These are phyloP conservation scores for Hemileia vastatrix DNA, from an alignment of 1,284 basidiomycete genomes.

Conservation along the genomic window DNA sequence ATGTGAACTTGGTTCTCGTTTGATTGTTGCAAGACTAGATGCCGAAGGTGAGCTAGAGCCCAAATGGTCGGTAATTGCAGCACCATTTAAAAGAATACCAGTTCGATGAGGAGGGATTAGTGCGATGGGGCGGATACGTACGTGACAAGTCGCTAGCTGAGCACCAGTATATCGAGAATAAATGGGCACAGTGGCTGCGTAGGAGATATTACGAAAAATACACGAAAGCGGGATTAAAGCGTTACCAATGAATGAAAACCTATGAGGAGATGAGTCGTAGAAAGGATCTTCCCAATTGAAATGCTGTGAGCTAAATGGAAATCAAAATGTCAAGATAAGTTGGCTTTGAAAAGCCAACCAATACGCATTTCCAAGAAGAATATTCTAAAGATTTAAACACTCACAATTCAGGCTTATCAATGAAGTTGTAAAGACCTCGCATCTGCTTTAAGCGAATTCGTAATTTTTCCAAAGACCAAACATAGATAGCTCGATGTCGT, in stretches of 20 bases:
- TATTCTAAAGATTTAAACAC: background rate
- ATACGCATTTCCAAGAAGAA: background rate
- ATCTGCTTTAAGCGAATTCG: constrained; percentile 81
- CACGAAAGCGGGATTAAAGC: constrained; percentile 72
- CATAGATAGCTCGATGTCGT: constrained; percentile 70
- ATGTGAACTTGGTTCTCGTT: too few relatives aligned
- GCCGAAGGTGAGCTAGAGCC: constrained; percentile 66
- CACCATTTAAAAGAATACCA: constrained; percentile 47
- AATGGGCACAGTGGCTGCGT: constrained; percentile 65
- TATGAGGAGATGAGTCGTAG: constrained; percentile 70
- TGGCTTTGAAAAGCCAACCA: too few relatives aligned
- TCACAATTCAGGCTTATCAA: constrained; percentile 68
- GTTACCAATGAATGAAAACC: constrained; percentile 84
- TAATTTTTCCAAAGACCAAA: constrained; percentile 81
- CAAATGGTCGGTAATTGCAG: constrained; percentile 57
- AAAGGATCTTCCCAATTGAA: constrained; percentile 89
- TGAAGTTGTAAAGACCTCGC: constrained; percentile 85
- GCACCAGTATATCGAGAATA: constrained; percentile 85
- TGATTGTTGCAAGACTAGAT: constrained; percentile 13
- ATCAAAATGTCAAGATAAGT: too few relatives aligned
- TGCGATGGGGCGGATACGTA: constrained; percentile 57
- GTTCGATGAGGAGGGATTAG: constrained; percentile 37
- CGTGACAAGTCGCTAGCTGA: constrained; percentile 79
- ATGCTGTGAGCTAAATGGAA: constrained; percentile 59
- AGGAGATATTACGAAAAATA: constrained; percentile 66